phyloP scores from a whole-genome alignment of 345 rosid species.

The Nasturtium officinale region DNA sequence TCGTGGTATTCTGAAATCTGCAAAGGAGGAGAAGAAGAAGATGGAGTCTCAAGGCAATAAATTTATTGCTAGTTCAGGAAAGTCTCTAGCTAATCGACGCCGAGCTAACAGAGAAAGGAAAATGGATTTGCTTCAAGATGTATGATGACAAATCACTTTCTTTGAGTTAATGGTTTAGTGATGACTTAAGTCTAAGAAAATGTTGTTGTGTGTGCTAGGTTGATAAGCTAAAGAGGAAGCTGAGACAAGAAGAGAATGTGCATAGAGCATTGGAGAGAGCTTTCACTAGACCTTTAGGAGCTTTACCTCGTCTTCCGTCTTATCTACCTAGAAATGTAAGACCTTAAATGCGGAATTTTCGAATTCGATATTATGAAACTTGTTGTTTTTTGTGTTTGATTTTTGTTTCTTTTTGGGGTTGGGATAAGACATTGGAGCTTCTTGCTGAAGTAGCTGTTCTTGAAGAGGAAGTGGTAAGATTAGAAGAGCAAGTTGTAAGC shows the following conservation, averaged over 20 bases:
- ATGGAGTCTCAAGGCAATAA: conserved; percentile 59
- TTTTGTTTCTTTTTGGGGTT: conserved; percentile 26
- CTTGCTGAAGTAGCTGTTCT: conserved; percentile 98
- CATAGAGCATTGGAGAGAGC: conserved; percentile 97
- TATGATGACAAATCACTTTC: conserved; percentile 38
- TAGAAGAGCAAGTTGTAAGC: conserved; percentile 89
- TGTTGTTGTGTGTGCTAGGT: conserved; percentile 53
- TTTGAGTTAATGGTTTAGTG: background rate
- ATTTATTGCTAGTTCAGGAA: conserved; percentile 43
- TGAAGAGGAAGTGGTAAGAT: conserved; percentile 94
- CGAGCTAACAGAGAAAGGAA: conserved; percentile 75
- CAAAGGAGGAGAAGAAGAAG: conserved; percentile 50
- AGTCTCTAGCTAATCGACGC: conserved; percentile 56
- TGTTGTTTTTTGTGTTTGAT: conserved; percentile 25
- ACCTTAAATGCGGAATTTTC: background rate
- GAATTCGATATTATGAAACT: background rate
- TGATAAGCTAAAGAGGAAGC: conserved; percentile 92
- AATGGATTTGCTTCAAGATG: conserved; percentile 84
- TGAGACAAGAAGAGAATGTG: conserved; percentile 93
- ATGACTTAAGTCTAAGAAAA: background rate
- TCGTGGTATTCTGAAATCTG: conserved; percentile 38
- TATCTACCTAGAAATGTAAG: conserved; percentile 90
- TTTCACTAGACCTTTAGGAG: conserved; percentile 88
- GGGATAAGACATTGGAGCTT: conserved; percentile 78
- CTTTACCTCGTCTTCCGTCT: conserved; percentile 95